A percentile compares a stretch with the other conserved stretches of the same genome.
These are phyloP conservation scores for Steccherinum ochraceum DNA, from an alignment of 768 basidiomycete species.

Conservation along the genomic window DNA sequence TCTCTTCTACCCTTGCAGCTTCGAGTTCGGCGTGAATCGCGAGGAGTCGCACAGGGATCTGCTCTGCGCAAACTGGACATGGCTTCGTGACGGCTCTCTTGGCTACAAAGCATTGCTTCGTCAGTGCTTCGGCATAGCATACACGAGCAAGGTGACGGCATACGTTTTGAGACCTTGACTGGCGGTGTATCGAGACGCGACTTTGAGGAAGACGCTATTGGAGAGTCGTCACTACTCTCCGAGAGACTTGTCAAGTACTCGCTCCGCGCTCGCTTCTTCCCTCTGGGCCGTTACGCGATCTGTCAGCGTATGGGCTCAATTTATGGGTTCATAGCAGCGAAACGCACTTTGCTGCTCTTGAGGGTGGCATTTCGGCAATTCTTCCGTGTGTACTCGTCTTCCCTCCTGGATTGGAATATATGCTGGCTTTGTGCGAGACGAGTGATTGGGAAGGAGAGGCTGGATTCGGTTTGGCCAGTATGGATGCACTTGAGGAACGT, in stretches of 20 bases:
- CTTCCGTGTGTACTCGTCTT: constrained; percentile 15
- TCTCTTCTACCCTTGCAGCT: constrained; percentile 59
- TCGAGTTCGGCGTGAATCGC: constrained; percentile 60
- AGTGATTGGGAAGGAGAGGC: constrained; percentile 1
- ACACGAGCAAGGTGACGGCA: not conserved
- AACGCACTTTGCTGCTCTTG: constrained; percentile 22
- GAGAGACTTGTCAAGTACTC: constrained; percentile 12
- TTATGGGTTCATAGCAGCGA: constrained; percentile 4
- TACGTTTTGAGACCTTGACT: constrained; percentile 48
- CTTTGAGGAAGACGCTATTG: constrained; percentile 29
- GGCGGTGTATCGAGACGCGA: constrained; percentile 27
- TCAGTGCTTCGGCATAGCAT: not conserved
- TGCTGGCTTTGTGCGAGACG: not conserved
- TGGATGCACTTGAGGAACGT: constrained; percentile 8
- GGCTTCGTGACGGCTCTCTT: constrained; percentile 69
- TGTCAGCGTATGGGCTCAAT: constrained; percentile 1
- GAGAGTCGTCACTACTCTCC: constrained; percentile 18
- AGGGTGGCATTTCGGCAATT: constrained; percentile 10
- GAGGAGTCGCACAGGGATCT: constrained; percentile 68
- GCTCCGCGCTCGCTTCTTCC: constrained; percentile 45
- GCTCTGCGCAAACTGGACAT: constrained; percentile 72
- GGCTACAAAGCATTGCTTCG: constrained; percentile 28
- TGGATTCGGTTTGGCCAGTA: constrained; percentile 6
- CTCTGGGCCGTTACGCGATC: constrained; percentile 21
- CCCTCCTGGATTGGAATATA: not conserved